Percentiles rank a stretch among this genome's conserved stretches.
Conservation (phyloP, 2,329 filamentous ascomycete species). For the Phoma sp. region DNA sequence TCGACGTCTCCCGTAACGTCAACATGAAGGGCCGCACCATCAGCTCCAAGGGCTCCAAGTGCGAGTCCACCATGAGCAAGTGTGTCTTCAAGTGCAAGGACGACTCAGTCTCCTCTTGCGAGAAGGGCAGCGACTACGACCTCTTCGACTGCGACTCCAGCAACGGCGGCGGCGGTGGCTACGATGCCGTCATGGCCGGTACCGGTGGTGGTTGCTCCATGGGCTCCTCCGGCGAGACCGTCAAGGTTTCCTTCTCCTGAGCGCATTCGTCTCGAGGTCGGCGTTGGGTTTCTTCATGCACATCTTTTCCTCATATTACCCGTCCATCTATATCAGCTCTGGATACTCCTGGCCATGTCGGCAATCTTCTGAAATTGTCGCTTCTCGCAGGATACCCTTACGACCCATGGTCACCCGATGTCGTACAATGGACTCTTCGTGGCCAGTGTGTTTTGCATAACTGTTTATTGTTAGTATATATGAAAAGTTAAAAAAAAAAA, state of each 20-base stretch:
- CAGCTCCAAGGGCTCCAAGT: slow-evolving; percentile 49
- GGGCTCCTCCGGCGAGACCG: slow-evolving; percentile 31
- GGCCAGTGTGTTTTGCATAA: slow-evolving; percentile 36
- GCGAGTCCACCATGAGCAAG: slow-evolving; percentile 50
- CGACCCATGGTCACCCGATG: slow-evolving; percentile 24
- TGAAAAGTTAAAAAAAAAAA: slow-evolving; percentile 24
- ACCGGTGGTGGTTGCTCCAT: slow-evolving; percentile 43
- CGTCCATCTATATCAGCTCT: slow-evolving; percentile 23
- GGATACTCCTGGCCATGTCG: slow-evolving; percentile 22
- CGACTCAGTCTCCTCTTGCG: slow-evolving; percentile 39
- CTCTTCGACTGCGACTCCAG: slow-evolving; percentile 46
- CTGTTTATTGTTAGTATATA: slow-evolving; percentile 31
- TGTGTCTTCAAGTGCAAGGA: slow-evolving; percentile 55
- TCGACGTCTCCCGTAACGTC: slow-evolving; percentile 54
- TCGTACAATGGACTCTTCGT: slow-evolving; percentile 24
- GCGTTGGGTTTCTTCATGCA: slow-evolving; percentile 26
- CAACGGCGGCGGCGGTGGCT: slow-evolving; percentile 38
- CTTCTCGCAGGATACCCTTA: slow-evolving; percentile 32
- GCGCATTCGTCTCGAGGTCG: slow-evolving; percentile 12
- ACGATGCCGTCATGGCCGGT: slow-evolving; percentile 36
- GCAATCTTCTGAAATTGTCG: slow-evolving; percentile 26
- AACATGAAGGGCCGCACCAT: slow-evolving; percentile 54
- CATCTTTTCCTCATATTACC: slow-evolving; percentile 30
- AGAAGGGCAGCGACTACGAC: slow-evolving; percentile 45
- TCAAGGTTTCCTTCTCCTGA: slow-evolving; percentile 37